A percentile compares a stretch with the other conserved stretches of the same genome.
Conservation (phyloP, 768 basidiomycete genomes). For the Hemileccinum rubropunctum region DNA sequence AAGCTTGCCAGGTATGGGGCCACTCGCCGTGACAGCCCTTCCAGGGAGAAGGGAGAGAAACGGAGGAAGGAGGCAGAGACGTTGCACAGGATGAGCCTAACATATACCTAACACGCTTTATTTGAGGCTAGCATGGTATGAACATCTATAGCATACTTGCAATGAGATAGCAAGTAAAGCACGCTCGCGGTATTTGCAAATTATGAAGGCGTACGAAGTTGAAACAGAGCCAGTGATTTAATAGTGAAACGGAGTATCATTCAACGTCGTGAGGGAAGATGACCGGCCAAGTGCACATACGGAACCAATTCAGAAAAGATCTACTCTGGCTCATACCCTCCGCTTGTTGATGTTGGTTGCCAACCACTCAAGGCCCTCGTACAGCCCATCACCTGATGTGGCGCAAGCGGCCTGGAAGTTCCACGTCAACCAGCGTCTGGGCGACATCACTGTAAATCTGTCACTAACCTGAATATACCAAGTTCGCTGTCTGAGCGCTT, state of each 20-base stretch:
- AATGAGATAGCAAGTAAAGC: slow-evolving; percentile 4
- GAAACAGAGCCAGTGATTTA: slow-evolving; percentile 33
- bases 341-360: slow-evolving; percentile 82
- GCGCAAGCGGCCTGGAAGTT: slow-evolving; percentile 88
- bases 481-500: slow-evolving; percentile 93
- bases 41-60: slow-evolving; percentile 67
- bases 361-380: slow-evolving; percentile 98
- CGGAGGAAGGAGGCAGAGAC: slow-evolving; percentile 77
- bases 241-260: slow-evolving; percentile 47
- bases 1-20: slow-evolving; percentile 72
- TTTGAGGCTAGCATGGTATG: slow-evolving; percentile 12
- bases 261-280: slow-evolving; percentile 60
- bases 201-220: slow-evolving; percentile 5
- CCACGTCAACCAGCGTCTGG: slow-evolving; percentile 12
- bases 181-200: slow-evolving; percentile 7
- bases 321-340: slow-evolving; percentile 53
- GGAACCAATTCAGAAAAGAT: slow-evolving; percentile 38
- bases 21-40: slow-evolving; percentile 53
- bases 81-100: slow-evolving; percentile 53
- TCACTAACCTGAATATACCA: slow-evolving; percentile 92
- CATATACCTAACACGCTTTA: slow-evolving; percentile 16
- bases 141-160: slow-evolving; percentile 21
- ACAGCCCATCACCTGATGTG: slow-evolving; percentile 96
- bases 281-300: slow-evolving; percentile 48
- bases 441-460: not conserved